Percentiles rank a stretch among this genome's conserved stretches.
These are phyloP conservation scores for Chenopodium berlandieri DNA, from an alignment of 148 eudicot genomes.

Conservation along the genomic window DNA sequence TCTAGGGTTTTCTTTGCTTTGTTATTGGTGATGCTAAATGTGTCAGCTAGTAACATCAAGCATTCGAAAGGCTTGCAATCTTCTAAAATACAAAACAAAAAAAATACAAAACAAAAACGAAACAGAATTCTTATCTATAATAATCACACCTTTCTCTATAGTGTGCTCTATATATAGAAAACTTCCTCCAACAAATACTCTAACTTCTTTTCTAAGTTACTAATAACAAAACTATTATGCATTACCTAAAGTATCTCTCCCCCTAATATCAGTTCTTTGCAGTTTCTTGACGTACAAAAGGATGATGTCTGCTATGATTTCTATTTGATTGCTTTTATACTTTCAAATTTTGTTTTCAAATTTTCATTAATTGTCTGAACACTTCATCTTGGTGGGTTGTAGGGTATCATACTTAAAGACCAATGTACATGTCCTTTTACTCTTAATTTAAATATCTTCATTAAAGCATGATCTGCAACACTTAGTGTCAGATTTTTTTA, in stretches of 20 bases:
- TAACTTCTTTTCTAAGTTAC: too few species aligned
- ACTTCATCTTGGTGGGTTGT: not conserved
- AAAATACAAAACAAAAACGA: too few species aligned
- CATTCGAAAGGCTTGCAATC: too few species aligned
- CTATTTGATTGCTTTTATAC: not conserved
- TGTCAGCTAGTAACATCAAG: not conserved
- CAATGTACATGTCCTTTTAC: not conserved
- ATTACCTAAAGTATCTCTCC: too few species aligned
- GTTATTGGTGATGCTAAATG: not conserved
- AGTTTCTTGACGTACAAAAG: not conserved
- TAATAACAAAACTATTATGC: too few species aligned
- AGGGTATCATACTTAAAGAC: not conserved
- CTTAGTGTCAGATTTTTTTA: not conserved
- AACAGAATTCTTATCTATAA: too few species aligned
- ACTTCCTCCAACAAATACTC: too few species aligned
- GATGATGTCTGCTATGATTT: not conserved
- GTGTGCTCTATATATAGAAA: too few species aligned
- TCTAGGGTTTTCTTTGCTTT: not conserved
- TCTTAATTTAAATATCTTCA: not conserved
- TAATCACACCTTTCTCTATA: too few species aligned
- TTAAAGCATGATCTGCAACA: not conserved
- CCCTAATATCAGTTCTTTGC: too few species aligned
- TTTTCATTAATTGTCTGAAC: constrained; percentile 8
- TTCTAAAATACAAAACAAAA: too few species aligned
- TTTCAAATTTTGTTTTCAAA: not conserved